Conservation (phyloP, 139 green algal species). For the Chlorella vulgaris region DNA sequence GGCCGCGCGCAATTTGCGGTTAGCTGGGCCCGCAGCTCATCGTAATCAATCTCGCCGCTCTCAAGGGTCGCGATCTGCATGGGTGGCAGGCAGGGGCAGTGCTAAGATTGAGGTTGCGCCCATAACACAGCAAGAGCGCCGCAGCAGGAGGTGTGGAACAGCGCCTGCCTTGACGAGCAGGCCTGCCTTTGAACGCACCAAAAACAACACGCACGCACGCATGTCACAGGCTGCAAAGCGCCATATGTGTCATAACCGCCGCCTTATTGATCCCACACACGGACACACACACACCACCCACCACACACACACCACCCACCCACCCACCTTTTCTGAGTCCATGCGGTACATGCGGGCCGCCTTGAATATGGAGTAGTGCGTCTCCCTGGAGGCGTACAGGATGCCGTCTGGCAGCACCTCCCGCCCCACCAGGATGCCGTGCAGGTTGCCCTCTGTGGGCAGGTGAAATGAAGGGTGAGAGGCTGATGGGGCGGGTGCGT, state of each 20-base stretch:
- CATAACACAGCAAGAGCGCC: no score
- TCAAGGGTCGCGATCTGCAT: constrained; percentile 60
- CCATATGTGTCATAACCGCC: neutral
- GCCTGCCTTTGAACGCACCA: no score
- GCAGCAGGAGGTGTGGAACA: no score
- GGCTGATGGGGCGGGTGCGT: no score
- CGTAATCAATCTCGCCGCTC: constrained; percentile 95
- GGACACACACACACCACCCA: neutral
- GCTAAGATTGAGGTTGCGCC: no score
- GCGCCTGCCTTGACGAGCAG: no score
- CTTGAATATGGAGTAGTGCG: constrained; percentile 98
- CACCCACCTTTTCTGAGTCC: constrained; percentile 79
- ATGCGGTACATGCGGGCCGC: constrained; percentile 97
- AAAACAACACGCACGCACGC: no score
- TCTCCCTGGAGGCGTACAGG: constrained; percentile 89
- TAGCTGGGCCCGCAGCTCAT: constrained; percentile 69
- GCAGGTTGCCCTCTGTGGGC: constrained; percentile 91
- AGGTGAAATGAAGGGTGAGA: no score
- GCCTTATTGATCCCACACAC: neutral
- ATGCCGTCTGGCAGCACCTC: constrained; percentile 90
- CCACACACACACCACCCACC: neutral
- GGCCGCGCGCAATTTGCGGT: constrained; percentile 70
- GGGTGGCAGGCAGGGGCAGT: neutral
- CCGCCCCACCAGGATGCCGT: constrained; percentile 93
- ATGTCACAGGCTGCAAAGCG: no score